Conservation (phyloP, 1,139 yeast species). For the Saccharomyces hybrid region DNA sequence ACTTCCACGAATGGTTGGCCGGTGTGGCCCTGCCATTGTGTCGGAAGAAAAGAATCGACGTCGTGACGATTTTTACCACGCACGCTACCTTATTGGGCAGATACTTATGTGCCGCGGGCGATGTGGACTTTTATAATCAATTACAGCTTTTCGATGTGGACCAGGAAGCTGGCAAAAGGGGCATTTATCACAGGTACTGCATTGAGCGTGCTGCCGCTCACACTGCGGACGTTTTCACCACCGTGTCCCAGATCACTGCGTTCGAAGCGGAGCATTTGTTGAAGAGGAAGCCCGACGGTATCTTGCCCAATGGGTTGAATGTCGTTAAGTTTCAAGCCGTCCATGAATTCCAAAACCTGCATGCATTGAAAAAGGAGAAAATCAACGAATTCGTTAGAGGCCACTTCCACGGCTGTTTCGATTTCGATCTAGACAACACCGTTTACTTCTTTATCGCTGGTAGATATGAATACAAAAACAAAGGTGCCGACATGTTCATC, state of each 20-base stretch:
- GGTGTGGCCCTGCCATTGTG: constrained; percentile 93
- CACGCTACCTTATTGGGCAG: constrained; percentile 95
- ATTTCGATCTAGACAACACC: constrained; percentile 87
- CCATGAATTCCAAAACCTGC: constrained; percentile 95
- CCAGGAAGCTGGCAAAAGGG: constrained; percentile 95
- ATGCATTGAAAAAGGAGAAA: constrained; percentile 81
- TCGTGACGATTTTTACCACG: constrained; percentile 92
- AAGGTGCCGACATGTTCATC: constrained; percentile 95
- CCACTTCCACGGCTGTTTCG: constrained; percentile 92
- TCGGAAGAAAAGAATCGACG: constrained; percentile 83
- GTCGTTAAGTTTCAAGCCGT: constrained; percentile 95
- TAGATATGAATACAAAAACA: constrained; percentile 89
- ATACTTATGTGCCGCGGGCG: constrained; percentile 82
- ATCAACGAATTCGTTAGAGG: constrained; percentile 92
- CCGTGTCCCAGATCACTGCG: constrained; percentile 95
- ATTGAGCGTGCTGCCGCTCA: constrained; percentile 96
- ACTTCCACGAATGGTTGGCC: constrained; percentile 97
- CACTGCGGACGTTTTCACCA: constrained; percentile 92
- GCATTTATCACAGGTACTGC: constrained; percentile 94
- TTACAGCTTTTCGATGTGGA: constrained; percentile 88
- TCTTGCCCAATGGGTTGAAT: constrained; percentile 90
- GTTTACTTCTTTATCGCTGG: constrained; percentile 93
- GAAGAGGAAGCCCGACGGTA: constrained; percentile 95
- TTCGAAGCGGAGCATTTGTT: constrained; percentile 87
- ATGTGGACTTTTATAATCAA: constrained; percentile 88